A percentile compares a stretch with the other conserved stretches of the same genome.
Evolutionary conservation across 306 rosid species (phyloP).

Genomic region (Coriaria nepalensis): DNA sequence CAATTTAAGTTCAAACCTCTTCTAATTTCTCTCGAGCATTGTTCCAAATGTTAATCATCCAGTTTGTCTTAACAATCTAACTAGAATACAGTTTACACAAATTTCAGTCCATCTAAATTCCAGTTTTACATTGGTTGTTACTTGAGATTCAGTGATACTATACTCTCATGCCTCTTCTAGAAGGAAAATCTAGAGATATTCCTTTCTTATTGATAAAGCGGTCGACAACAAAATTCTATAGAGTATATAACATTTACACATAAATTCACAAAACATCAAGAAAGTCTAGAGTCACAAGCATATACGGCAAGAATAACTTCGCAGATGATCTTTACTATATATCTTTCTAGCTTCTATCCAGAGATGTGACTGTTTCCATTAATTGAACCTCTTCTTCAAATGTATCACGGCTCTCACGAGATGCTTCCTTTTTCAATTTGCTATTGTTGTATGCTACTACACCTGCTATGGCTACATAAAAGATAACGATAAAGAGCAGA

Average conservation of each 20-base stretch:
- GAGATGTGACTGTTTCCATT: slow-evolving; percentile 22
- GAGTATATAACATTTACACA: neutral
- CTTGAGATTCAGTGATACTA: too few species aligned
- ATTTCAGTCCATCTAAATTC: too few species aligned
- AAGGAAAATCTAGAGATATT: too few species aligned
- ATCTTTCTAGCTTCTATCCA: slow-evolving; percentile 38
- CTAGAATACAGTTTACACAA: too few species aligned
- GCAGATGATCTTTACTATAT: slow-evolving; percentile 17
- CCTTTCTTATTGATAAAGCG: too few species aligned
- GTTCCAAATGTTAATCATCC: too few species aligned
- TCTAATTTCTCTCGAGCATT: too few species aligned
- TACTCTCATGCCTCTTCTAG: too few species aligned
- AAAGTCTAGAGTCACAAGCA: slow-evolving; percentile 1
- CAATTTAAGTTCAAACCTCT: too few species aligned
- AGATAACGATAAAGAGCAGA: slow-evolving; percentile 1
- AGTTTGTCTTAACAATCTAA: too few species aligned
- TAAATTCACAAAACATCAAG: neutral
- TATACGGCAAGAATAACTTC: slow-evolving; percentile 32
- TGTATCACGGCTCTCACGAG: slow-evolving; percentile 25
- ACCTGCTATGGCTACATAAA: slow-evolving; percentile 78
- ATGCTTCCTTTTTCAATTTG: slow-evolving; percentile 70
- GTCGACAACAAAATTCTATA: neutral
- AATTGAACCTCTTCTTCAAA: slow-evolving; percentile 35
- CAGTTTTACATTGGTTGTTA: too few species aligned
- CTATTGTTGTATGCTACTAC: slow-evolving; percentile 89